phyloP scores from a whole-genome alignment of 2,329 filamentous ascomycete species.

The Microsporum canis region DNA sequence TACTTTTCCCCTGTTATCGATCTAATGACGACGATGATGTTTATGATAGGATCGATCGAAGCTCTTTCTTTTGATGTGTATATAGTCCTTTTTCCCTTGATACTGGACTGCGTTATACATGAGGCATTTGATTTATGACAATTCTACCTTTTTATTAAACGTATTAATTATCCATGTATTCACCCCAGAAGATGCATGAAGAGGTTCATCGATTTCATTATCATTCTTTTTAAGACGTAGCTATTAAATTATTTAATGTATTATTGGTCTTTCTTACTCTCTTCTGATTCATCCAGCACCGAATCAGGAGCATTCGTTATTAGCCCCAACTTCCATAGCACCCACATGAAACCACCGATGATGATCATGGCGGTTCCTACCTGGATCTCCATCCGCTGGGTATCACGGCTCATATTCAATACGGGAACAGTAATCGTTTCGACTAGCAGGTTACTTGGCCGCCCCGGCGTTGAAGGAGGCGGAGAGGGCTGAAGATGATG shows the following conservation, averaged over 20 bases:
- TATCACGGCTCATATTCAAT: conserved; percentile 41
- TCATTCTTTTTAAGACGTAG: not conserved
- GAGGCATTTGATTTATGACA: conserved; percentile 2
- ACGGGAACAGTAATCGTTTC: conserved; percentile 55
- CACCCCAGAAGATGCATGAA: not conserved
- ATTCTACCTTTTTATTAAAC: not conserved
- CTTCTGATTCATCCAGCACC: conserved; percentile 8
- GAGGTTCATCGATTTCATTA: not conserved
- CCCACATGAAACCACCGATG: conserved; percentile 56
- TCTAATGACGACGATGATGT: conserved; percentile 4
- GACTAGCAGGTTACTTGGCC: conserved; percentile 31
- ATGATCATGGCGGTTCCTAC: conserved; percentile 50
- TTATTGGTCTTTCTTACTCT: conserved; percentile 9
- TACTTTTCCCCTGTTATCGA: not conserved
- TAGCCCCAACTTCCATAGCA: conserved; percentile 48
- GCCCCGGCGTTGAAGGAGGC: conserved; percentile 5
- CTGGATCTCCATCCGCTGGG: conserved; percentile 34
- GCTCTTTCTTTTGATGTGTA: not conserved
- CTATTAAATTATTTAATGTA: not conserved
- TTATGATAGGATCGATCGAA: conserved; percentile 1
- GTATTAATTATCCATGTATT: not conserved
- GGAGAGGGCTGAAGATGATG: conserved; percentile 58
- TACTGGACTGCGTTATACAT: conserved; percentile 1
- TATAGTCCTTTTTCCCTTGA: not conserved
- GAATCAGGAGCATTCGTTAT: conserved; percentile 21